A percentile compares a stretch with the other conserved stretches of the same genome.
These are phyloP conservation scores for Serendipita sp. DNA, from an alignment of 768 basidiomycete genomes.

Conservation along the genomic window DNA sequence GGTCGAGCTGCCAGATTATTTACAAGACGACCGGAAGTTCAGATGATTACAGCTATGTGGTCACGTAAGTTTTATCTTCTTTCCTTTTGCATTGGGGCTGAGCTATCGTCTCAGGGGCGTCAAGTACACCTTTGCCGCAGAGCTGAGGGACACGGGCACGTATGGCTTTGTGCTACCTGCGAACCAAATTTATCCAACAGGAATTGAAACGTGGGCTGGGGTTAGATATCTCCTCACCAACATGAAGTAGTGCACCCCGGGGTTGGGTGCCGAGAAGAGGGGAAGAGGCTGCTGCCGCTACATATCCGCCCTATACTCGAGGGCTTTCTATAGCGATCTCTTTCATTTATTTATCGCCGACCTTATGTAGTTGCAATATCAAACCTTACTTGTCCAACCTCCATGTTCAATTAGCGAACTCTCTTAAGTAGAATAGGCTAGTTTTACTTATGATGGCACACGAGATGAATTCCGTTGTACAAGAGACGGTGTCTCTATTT, in stretches of 20 bases:
- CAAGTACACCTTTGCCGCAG: background rate
- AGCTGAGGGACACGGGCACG: background rate
- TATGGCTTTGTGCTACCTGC: background rate
- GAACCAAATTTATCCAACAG: constrained; percentile 3
- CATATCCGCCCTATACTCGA: too few relatives aligned
- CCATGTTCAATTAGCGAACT: too few relatives aligned
- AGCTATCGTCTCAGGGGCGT: background rate
- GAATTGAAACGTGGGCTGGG: background rate
- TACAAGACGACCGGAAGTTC: constrained; percentile 4
- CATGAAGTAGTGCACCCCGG: background rate
- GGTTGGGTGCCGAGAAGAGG: background rate
- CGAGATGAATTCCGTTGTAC: too few relatives aligned
- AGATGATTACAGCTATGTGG: background rate
- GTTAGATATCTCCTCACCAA: background rate
- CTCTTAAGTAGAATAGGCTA: too few relatives aligned
- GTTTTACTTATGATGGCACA: too few relatives aligned
- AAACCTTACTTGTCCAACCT: too few relatives aligned
- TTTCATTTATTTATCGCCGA: too few relatives aligned
- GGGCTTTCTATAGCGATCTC: too few relatives aligned
- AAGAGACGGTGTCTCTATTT: too few relatives aligned
- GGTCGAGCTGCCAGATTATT: background rate
- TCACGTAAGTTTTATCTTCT: background rate
- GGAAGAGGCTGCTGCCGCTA: too few relatives aligned
- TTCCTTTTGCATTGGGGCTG: background rate
- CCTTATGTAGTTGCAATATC: too few relatives aligned